These are phyloP conservation scores for Boehmeria nivea DNA, from an alignment of 306 rosid species.

Conservation along the genomic window DNA sequence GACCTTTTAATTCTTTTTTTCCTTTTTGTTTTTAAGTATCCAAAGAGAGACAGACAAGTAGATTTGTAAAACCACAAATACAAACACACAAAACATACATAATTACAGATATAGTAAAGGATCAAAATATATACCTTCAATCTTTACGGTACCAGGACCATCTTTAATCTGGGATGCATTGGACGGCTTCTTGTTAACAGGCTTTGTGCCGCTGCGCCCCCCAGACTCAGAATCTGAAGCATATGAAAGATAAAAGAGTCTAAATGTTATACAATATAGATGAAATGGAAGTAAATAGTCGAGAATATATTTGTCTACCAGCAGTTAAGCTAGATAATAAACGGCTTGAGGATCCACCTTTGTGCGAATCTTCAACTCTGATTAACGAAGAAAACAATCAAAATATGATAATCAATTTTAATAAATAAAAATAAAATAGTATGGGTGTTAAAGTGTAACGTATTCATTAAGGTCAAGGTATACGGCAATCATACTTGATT, in stretches of 20 bases:
- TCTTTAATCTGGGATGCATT: too few species aligned
- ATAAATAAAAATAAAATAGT: background rate
- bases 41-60: background rate
- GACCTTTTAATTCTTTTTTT: background rate
- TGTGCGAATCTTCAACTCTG: slow-evolving; percentile 85
- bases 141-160: too few species aligned
- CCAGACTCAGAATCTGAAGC: slow-evolving; percentile 47
- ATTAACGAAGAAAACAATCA: slow-evolving; percentile 19
- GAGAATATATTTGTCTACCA: slow-evolving; percentile 30
- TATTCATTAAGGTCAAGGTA: background rate
- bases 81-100: background rate
- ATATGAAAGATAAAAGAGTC: slow-evolving; percentile 22
- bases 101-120: slow-evolving; percentile 9
- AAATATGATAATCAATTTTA: background rate
- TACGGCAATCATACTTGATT: slow-evolving; percentile 58
- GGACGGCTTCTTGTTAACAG: slow-evolving; percentile 65
- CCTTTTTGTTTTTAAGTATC: background rate
- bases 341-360: slow-evolving; percentile 54
- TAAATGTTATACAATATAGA: slow-evolving; percentile 19
- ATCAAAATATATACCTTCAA: slow-evolving; percentile 61
- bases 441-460: too few species aligned
- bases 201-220: slow-evolving; percentile 21
- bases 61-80: background rate
- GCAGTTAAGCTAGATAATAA: slow-evolving; percentile 55
- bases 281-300: background rate